These are phyloP conservation scores for Aspergillus intermedius DNA, from an alignment of 2,329 filamentous ascomycete species.

Conservation along the genomic window DNA sequence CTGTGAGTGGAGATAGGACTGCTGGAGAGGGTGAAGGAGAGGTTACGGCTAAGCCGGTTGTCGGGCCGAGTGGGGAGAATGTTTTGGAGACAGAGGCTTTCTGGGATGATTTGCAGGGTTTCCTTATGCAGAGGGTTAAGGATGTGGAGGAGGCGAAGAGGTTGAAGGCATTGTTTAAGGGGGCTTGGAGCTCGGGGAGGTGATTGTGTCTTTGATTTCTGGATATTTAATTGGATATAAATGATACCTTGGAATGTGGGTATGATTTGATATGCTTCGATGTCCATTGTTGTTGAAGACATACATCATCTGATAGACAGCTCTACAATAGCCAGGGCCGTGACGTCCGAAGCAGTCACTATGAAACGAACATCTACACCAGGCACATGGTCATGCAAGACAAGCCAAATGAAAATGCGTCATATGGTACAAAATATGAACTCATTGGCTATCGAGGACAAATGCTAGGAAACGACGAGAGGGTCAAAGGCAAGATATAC, in stretches of 20 bases:
- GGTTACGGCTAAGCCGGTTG: conserved; percentile 34
- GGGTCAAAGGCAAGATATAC: not conserved
- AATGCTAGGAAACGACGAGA: too few species aligned
- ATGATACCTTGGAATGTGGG: not conserved
- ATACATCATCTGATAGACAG: too few species aligned
- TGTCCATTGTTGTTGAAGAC: too few species aligned
- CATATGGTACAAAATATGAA: too few species aligned
- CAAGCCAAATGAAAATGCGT: too few species aligned
- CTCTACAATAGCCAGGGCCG: too few species aligned
- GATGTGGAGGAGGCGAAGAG: conserved; percentile 61
- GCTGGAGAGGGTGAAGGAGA: conserved; percentile 21
- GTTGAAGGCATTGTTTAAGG: conserved; percentile 61
- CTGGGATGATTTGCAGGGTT: conserved; percentile 78
- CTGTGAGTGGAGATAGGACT: conserved; percentile 13
- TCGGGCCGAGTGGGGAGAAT: conserved; percentile 51
- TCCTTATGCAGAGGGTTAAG: conserved; percentile 70
- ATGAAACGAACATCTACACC: too few species aligned
- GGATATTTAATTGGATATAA: not conserved
- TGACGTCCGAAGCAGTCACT: too few species aligned
- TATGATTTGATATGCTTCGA: not conserved
- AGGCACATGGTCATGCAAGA: too few species aligned
- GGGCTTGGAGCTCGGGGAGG: conserved; percentile 50
- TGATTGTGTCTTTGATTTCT: not conserved
- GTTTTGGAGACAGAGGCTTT: conserved; percentile 67
- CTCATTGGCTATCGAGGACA: too few species aligned